Percentiles rank a stretch among this genome's conserved stretches.
These are phyloP conservation scores for Funneliformis geosporum DNA, from an alignment of 192 early-diverging fungal species.

Conservation along the genomic window DNA sequence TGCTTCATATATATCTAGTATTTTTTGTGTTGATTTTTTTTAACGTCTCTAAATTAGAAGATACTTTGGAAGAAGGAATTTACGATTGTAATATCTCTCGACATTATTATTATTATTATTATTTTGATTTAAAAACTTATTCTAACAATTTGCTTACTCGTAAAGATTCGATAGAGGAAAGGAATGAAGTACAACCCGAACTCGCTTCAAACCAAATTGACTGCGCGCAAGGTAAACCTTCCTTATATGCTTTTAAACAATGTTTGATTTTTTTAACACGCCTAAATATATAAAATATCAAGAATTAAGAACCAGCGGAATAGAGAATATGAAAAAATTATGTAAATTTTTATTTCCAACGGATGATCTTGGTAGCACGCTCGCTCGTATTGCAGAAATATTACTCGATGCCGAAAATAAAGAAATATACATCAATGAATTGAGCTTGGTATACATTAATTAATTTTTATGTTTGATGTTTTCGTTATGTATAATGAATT, in stretches of 20 bases:
- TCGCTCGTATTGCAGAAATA: neutral
- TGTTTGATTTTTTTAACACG: no score
- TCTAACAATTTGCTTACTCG: neutral
- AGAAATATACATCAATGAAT: slow-evolving; percentile 13
- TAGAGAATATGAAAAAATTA: slow-evolving; percentile 14
- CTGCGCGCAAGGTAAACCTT: no score
- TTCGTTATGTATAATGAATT: no score
- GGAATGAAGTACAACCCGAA: no score
- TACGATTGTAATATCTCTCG: no score
- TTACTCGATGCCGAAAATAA: neutral
- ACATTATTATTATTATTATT: no score
- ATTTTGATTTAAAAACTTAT: neutral
- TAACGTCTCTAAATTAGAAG: neutral
- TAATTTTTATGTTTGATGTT: no score
- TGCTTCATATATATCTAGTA: no score
- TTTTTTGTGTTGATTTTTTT: neutral
- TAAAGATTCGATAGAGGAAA: neutral
- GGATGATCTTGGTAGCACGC: slow-evolving; percentile 11
- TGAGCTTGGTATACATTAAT: neutral
- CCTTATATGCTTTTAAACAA: no score
- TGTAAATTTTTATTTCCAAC: slow-evolving; percentile 16
- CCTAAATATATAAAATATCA: neutral
- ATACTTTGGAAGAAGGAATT: no score
- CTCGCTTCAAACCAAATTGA: no score
- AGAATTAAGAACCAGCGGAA: no score